Conservation (phyloP, 345 rosid genomes). For the Lenwebbia sp. region DNA sequence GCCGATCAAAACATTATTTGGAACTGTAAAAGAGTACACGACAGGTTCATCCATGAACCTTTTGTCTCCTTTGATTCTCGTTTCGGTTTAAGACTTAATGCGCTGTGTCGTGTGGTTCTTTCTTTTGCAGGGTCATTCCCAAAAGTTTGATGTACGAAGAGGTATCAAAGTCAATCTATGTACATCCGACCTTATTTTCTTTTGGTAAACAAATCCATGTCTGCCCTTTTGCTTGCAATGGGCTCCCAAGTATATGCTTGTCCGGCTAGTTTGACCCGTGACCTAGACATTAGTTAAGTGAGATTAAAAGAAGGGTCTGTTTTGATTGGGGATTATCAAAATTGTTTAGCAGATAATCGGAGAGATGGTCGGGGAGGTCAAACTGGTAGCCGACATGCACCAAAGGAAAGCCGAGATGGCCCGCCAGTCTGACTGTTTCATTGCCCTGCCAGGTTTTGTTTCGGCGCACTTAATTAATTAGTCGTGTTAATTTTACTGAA, state of each 20-base stretch:
- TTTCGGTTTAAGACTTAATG: neutral
- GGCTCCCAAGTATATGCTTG: neutral
- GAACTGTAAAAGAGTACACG: neutral
- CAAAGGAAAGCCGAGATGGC: conserved; percentile 45
- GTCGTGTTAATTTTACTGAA: neutral
- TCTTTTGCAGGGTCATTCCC: conserved; percentile 56
- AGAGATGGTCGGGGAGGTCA: conserved; percentile 47
- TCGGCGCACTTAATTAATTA: neutral
- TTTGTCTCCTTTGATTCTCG: neutral
- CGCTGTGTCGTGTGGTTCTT: neutral
- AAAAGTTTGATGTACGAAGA: conserved; percentile 83
- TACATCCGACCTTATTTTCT: neutral
- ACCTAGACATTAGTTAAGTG: neutral
- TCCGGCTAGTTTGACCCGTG: neutral
- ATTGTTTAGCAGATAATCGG: conserved; percentile 41
- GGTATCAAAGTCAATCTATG: conserved; percentile 19
- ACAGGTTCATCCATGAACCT: neutral
- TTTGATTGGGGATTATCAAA: neutral
- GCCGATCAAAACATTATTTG: neutral
- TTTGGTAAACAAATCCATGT: neutral
- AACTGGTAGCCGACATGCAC: conserved; percentile 37
- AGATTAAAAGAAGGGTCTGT: neutral
- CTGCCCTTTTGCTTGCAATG: neutral
- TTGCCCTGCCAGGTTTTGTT: conserved; percentile 32
- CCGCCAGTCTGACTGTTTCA: conserved; percentile 38